phyloP scores from a whole-genome alignment of 164 flowering plant species.

The Santalum album region DNA sequence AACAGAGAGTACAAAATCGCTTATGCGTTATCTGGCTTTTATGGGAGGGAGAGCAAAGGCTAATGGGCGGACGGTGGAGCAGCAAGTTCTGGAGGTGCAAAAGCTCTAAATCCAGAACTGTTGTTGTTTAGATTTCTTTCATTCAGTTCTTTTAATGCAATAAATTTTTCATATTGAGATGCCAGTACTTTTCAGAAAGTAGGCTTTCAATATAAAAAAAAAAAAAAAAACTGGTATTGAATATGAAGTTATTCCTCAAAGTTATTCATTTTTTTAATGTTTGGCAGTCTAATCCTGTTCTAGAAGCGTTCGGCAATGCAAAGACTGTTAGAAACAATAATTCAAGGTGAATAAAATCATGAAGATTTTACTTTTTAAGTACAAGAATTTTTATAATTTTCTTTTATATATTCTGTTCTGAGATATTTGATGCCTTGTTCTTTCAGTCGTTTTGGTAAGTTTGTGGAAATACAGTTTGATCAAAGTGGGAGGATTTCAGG shows the following conservation, averaged over 20 bases:
- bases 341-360: conserved; percentile 55
- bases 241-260: background rate
- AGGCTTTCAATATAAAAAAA: background rate
- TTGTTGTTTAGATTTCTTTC: background rate
- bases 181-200: background rate
- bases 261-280: background rate
- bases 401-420: conserved; percentile 7
- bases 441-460: conserved; percentile 97
- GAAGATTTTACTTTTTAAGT: background rate
- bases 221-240: too few relatives aligned
- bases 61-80: conserved; percentile 75
- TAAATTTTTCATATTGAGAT: too few relatives aligned
- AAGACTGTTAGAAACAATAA: conserved; percentile 97
- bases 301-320: conserved; percentile 99
- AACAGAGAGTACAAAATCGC: conserved; percentile 97
- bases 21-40: conserved; percentile 89
- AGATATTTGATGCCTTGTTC: conserved; percentile 1
- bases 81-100: conserved; percentile 74
- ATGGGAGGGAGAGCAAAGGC: conserved; percentile 75
- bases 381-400: conserved; percentile 1
- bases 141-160: too few relatives aligned
- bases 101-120: background rate
- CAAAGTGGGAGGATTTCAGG: conserved; percentile 83
- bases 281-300: conserved; percentile 95
- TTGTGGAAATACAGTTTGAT: conserved; percentile 98